Base-by-base conservation (phyloP, 2,329 filamentous ascomycete species). In the Phoma sp. region DNA sequence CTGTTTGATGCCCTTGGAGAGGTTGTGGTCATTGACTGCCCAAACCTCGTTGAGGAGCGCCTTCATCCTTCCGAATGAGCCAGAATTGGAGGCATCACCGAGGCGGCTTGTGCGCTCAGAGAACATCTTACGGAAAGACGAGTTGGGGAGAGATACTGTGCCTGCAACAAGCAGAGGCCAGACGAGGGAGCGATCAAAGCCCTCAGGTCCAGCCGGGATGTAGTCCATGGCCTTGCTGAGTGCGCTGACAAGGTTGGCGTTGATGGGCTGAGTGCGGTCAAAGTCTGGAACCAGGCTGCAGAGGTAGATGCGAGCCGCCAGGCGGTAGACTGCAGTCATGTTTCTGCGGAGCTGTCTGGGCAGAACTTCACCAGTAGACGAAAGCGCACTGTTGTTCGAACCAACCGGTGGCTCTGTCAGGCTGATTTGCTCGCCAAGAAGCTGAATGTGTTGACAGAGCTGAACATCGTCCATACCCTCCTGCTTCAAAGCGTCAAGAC, bases 241-340 rank as follows among this genome's bases (percentile, higher is more conserved):
- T 68, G 91, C 90, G 57, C 89, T 85, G 37, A 97, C 86, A 22
- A 98, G 83, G 62, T 88, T 88, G 68, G 89, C 81, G 69, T 88
- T 93, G 73, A 88, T 91, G 8, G 82, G 80, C 67, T 95, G 88
- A 53, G 82, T 83, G 43, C 90, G 89, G 67, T 88, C 87, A 78
- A 94, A 95, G 52, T 92, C 92, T 0, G 94, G 94, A 0, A 98
- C 91, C 32, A 99, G 83, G 71, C 91, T 93, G 86, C 92, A 96
- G n/a, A 98, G 87, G 78, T 97, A 97, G 78, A 99, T 92, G 71
- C 94, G 89, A 3, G 94, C 93, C 2, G 94, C 94, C 49, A 96
- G 81, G 68, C 94, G 91, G 85, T 96, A 99, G 38, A 96, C 87
- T 36, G 88, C 85, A 0, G 92, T 96, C 77, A 98, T 92, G 81